A percentile compares a stretch with the other conserved stretches of the same genome.
Evolutionary conservation across 2,329 filamentous ascomycete species (phyloP).

Genomic region (Didymellaceae sp.): DNA sequence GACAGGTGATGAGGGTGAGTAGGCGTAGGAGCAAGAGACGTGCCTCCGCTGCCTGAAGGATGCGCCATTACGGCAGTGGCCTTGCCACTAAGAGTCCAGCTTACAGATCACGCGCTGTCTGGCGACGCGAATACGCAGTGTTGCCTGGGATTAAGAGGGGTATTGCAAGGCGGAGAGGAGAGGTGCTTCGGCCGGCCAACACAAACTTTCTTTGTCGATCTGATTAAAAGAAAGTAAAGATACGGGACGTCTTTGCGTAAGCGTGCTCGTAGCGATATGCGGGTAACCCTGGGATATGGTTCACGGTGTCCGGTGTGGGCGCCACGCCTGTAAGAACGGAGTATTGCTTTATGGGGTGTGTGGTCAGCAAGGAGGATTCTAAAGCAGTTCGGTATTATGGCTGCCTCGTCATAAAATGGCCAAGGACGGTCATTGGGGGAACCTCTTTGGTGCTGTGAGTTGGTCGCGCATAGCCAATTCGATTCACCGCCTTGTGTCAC

Average conservation of each 20-base stretch:
- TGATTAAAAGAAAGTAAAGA: constrained; percentile 22
- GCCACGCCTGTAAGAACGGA: constrained; percentile 24
- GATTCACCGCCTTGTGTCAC: constrained; percentile 17
- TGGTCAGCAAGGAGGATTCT: constrained; percentile 24
- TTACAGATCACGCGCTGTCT: constrained; percentile 8
- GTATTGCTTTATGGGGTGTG: constrained; percentile 26
- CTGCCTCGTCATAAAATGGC: constrained; percentile 27
- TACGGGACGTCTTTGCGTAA: constrained; percentile 27
- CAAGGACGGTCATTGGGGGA: constrained; percentile 23
- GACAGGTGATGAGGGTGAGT: constrained; percentile 49
- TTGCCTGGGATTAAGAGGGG: constrained; percentile 16
- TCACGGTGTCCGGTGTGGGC: constrained; percentile 18
- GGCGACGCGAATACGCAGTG: constrained; percentile 28
- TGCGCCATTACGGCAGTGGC: constrained; percentile 35
- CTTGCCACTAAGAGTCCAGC: constrained; percentile 17
- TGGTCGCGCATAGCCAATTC: constrained; percentile 11
- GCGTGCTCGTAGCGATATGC: constrained; percentile 35
- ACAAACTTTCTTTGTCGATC: constrained; percentile 6
- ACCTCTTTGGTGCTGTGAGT: constrained; percentile 23
- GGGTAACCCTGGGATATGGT: constrained; percentile 27
- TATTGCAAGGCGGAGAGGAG: constrained; percentile 4
- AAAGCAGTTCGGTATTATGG: constrained; percentile 23
- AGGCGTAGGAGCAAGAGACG: constrained; percentile 46
- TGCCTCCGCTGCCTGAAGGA: constrained; percentile 42
- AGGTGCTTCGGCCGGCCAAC: constrained; percentile 1